Base-by-base conservation (phyloP, 2,329 filamentous ascomycete genomes). In the Xylaria sp. region DNA sequence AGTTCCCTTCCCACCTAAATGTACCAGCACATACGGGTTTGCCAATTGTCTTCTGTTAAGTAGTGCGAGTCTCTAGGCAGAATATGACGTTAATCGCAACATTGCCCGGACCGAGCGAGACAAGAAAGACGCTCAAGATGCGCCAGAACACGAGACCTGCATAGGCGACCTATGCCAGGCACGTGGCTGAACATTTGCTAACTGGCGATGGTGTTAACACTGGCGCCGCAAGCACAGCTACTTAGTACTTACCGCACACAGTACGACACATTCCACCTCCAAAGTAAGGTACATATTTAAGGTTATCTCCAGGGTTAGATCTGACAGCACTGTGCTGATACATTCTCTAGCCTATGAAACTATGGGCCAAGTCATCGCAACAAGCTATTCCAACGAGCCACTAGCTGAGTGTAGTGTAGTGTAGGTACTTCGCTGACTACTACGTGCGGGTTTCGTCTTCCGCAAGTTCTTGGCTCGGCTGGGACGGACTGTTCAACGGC, bases 361-460 rank as follows among this genome's bases (percentile, higher is more conserved):
- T 48, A 51, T 39, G 41, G 25, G 9, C 7, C 41, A 18, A n/a
- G 20, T 12, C 23, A 20, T 48, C 44, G 44, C 44, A 48, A 20
- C n/a, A 8, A 8, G n/a, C n/a, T 48, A 28, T 7, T 4, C 28
- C 18, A 18, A n/a, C 41, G 41, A 18, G 13, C 41, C 18, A 2
- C 41, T 44, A 44, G 41, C 41, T 46, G 15, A 48, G 46, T 48
- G 46, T 23, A 23, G 51, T n/a, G 37, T 32, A 58, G 51, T 46
- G 9, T 28, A 25, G 34, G 54, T 25, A 46, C 41, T 44, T 41
- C 61, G 66, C 66, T 71, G 56, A 71, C 66, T 69, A 69, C 69
- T 69, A 69, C 69, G 69, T 69, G 69, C 69, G 65, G 68, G 64
- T 62, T 54, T 41, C 37, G 18, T 46, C 39, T 44, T 59, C 20